Evolutionary conservation across 805 yeast species (phyloP), one percentile per base, ranked within the genome.

Genomic region (Pichia phayaonensis): DNA sequence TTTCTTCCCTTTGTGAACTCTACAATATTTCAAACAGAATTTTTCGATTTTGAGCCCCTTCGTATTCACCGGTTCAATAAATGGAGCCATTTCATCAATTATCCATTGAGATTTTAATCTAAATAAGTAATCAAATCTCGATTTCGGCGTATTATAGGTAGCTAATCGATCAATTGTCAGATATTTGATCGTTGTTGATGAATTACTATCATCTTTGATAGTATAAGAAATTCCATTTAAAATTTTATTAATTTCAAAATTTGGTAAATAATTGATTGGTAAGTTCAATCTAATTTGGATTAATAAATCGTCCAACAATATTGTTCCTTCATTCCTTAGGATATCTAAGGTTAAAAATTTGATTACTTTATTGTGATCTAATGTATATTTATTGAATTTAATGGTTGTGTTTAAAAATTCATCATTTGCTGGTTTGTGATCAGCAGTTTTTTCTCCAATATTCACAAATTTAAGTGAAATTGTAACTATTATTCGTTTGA

Each of bases 11-110:
- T 71, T 72, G 56, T 71, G 72, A 56, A 79, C 76, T 46, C 76
- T 72, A 1, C 89, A 87, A 61, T 68, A 81, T 61, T 84, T 84
- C 75, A 82, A 70, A 31, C 82, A 68, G 55, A 82, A 80, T 46
- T 69, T 74, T 29, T 83, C 89, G 18, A 74, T 65, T 63, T 79
- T 83, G 31, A 77, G 6, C 10, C 31, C 15, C 15, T 47, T 26
- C 1, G 15, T 3, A 60, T 83, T 80, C 31, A 85, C 62, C 40
- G 81, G 84, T 18, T 73, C 75, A 13, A 89, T 65, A 58, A 79
- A 83, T 10, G 94, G 90, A 42, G 65, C 70, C 3, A 86, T 70
- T 26, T 84, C 90, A 0, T 70, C 69, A n/a, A 83, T 50, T 0
- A 69, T 74, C 94, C 94, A 86, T 10, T 69, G 67, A 0, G 73